Percentiles rank a stretch among this genome's conserved stretches.
Conservation (phyloP, 306 rosid species). For the Luffa acutangula region DNA sequence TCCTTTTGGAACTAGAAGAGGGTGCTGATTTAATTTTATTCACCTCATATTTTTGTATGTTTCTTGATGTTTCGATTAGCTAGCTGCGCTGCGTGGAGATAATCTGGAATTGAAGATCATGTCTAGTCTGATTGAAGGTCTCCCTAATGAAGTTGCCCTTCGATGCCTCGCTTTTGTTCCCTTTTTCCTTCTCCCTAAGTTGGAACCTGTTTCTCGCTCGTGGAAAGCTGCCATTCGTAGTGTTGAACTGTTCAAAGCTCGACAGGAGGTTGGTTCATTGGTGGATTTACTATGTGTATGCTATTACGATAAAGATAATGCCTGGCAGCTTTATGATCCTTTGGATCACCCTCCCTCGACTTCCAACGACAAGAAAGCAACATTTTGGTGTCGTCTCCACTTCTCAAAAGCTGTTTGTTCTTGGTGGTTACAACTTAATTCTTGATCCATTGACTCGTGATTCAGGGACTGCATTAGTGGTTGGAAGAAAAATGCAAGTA, state of each 20-base stretch:
- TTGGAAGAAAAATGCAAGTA: slow-evolving; percentile 65
- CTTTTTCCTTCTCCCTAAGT: slow-evolving; percentile 64
- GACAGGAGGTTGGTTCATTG: slow-evolving; percentile 61
- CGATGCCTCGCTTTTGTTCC: slow-evolving; percentile 91
- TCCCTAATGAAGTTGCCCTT: slow-evolving; percentile 74
- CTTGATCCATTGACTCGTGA: slow-evolving; percentile 54
- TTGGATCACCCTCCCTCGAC: slow-evolving; percentile 89
- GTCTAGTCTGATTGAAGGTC: slow-evolving; percentile 87
- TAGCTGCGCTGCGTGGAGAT: slow-evolving; percentile 9
- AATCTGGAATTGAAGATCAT: slow-evolving; percentile 27
- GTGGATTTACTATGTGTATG: slow-evolving; percentile 71
- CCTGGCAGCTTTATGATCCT: slow-evolving; percentile 88
- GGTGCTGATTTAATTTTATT: neutral
- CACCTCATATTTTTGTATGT: neutral
- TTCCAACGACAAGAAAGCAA: slow-evolving; percentile 51
- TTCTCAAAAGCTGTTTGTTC: slow-evolving; percentile 76
- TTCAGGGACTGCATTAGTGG: slow-evolving; percentile 46
- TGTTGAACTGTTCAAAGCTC: slow-evolving; percentile 54
- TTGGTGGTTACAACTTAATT: slow-evolving; percentile 52
- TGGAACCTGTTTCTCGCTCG: slow-evolving; percentile 73
- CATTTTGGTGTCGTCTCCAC: slow-evolving; percentile 67
- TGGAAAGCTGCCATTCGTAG: slow-evolving; percentile 78
- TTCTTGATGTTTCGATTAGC: slow-evolving; percentile 15
- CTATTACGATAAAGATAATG: slow-evolving; percentile 72
- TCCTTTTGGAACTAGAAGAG: neutral